Conservation (phyloP, 306 rosid genomes). For the Dalbergia cultrata region DNA sequence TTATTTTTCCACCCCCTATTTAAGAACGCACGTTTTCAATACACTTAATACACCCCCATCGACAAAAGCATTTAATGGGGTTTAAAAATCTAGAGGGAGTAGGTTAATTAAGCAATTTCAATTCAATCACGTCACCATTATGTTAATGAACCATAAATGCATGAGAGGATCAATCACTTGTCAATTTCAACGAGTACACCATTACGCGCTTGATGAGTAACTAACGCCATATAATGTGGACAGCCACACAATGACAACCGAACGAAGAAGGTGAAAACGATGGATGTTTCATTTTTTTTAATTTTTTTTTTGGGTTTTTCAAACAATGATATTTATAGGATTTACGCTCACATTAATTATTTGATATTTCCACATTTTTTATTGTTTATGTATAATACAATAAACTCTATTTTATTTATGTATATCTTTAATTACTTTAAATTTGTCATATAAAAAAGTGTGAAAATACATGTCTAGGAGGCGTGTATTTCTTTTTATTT, state of each 20-base stretch:
- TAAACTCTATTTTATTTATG: too few relatives aligned
- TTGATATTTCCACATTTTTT: too few relatives aligned
- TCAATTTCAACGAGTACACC: neutral
- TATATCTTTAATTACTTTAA: too few relatives aligned
- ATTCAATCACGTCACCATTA: constrained; percentile 30
- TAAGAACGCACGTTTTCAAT: constrained; percentile 32
- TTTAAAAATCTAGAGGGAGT: neutral
- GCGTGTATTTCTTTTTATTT: too few relatives aligned
- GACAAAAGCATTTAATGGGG: neutral
- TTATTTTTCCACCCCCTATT: neutral
- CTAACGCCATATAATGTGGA: neutral
- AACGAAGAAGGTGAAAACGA: neutral
- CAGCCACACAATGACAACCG: neutral
- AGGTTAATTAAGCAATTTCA: neutral
- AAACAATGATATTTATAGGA: too few relatives aligned
- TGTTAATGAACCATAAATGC: neutral
- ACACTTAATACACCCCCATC: neutral
- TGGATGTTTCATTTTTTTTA: too few relatives aligned
- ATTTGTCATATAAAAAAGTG: too few relatives aligned
- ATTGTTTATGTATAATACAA: too few relatives aligned
- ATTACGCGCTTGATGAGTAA: neutral
- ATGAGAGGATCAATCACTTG: neutral
- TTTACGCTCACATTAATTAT: too few relatives aligned
- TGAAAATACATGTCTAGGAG: too few relatives aligned
- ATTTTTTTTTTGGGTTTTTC: neutral